Evolutionary conservation across 2,329 filamentous ascomycete genomes (phyloP).

Genomic region (Alternaria viburni): DNA sequence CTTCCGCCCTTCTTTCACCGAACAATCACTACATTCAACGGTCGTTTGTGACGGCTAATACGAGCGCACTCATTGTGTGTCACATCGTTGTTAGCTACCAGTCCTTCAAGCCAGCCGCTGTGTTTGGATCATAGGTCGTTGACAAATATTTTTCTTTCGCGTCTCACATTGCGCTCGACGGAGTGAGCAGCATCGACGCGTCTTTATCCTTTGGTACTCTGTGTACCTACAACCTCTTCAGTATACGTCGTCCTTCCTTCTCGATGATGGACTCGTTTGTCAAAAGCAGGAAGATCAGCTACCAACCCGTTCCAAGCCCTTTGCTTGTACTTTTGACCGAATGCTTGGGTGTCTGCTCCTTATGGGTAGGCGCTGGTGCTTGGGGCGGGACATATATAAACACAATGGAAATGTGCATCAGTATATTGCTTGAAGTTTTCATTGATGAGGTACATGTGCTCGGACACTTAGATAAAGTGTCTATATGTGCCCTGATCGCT

Average conservation of each 20-base stretch:
- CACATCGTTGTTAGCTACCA: background rate
- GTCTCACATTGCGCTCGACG: background rate
- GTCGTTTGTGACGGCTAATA: constrained; percentile 6
- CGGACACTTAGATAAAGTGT: constrained; percentile 4
- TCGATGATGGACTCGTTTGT: constrained; percentile 43
- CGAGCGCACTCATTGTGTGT: constrained; percentile 3
- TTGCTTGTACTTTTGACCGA: constrained; percentile 35
- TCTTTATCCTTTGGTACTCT: background rate
- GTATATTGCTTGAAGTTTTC: constrained; percentile 1
- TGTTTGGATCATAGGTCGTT: background rate
- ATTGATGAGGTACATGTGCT: constrained; percentile 11
- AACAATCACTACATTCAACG: background rate
- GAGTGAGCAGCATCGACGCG: background rate
- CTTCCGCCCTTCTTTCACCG: constrained; percentile 16
- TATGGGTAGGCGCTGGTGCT: constrained; percentile 28
- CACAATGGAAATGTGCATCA: background rate
- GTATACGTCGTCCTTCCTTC: constrained; percentile 42
- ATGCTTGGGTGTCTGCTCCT: constrained; percentile 34
- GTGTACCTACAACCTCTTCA: constrained; percentile 30
- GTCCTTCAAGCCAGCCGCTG: background rate
- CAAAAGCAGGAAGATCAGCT: constrained; percentile 35
- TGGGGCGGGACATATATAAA: constrained; percentile 20
- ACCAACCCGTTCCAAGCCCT: constrained; percentile 22
- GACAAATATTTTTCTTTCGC: background rate
- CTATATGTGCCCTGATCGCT: constrained; percentile 8